Percentiles rank a stretch among this genome's conserved stretches.
phyloP scores from a whole-genome alignment of 805 yeast species.

The Wickerhamiella cacticola region DNA sequence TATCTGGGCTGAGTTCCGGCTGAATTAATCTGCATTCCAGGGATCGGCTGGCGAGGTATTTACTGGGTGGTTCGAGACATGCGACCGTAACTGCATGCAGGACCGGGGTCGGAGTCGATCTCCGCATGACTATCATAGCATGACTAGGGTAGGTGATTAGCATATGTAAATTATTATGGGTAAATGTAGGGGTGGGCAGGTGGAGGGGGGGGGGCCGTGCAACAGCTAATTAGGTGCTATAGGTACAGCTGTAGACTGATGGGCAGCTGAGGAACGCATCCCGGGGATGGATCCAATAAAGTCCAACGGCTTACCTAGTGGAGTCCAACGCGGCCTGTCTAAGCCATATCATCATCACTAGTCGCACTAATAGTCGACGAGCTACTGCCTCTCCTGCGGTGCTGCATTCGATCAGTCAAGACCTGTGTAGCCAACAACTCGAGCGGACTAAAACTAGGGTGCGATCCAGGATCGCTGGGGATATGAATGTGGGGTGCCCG shows the following conservation, averaged over 20 bases:
- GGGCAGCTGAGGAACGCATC: too few species aligned
- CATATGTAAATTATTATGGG: not conserved
- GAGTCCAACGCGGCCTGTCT: not conserved
- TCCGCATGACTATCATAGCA: too few species aligned
- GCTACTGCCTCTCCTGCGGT: constrained; percentile 27
- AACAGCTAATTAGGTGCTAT: too few species aligned
- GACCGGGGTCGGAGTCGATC: not conserved
- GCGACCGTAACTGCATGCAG: not conserved
- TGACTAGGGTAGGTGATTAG: too few species aligned
- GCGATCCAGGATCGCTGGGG: constrained; percentile 2
- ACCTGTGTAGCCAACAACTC: constrained; percentile 47
- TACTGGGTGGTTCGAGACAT: not conserved
- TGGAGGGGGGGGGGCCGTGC: too few species aligned
- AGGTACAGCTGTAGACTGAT: too few species aligned
- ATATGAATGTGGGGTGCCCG: constrained; percentile 3
- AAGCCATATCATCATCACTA: constrained; percentile 23
- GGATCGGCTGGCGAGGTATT: too few species aligned
- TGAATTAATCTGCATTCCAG: too few species aligned
- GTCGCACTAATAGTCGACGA: constrained; percentile 29
- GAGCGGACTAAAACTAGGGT: constrained; percentile 32
- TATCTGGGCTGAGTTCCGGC: not conserved
- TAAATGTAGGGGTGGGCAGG: too few species aligned
- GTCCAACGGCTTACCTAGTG: too few species aligned
- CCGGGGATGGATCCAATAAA: too few species aligned
- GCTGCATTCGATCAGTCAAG: constrained; percentile 30